Conservation (phyloP, 108 stramenopile genomes). For the Tribonema minus region DNA sequence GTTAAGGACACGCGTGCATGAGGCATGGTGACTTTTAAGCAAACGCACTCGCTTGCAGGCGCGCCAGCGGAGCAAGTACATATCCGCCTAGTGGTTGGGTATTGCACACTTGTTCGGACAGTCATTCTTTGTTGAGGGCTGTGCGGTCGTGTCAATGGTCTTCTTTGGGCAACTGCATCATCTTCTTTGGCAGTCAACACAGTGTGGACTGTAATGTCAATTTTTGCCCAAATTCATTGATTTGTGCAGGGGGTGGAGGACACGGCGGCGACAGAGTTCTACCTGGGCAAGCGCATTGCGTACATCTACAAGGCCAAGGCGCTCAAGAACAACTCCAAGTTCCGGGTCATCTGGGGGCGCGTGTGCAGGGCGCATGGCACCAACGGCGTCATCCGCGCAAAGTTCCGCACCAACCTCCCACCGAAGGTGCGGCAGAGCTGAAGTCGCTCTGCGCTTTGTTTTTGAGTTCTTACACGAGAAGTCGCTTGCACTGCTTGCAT, state of each 20-base stretch:
- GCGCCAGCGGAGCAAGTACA: no score
- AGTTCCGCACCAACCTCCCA: conserved; percentile 90
- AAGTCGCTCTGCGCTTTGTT: no score
- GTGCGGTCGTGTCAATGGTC: neutral
- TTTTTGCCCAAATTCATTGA: no score
- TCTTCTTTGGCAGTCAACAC: neutral
- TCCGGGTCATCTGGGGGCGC: conserved; percentile 97
- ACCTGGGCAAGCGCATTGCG: conserved; percentile 96
- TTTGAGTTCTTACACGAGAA: no score
- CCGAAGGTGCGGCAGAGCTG: conserved; percentile 5
- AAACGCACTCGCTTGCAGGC: no score
- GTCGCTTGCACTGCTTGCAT: neutral
- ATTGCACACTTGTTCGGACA: no score
- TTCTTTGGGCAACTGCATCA: neutral
- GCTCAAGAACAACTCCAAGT: conserved; percentile 72
- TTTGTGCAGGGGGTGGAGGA: conserved; percentile 72
- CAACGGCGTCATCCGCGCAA: conserved; percentile 96
- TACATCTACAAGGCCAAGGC: conserved; percentile 90
- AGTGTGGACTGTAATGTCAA: neutral
- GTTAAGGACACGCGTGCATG: no score
- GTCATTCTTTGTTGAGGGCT: no score
- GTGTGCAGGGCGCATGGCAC: conserved; percentile 91
- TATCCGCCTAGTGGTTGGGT: no score
- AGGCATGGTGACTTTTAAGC: no score
- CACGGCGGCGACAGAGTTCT: conserved; percentile 86